Percentiles rank a stretch among this genome's conserved stretches.
These are phyloP conservation scores for Beauveria medogensis DNA, from an alignment of 2,329 filamentous ascomycete species.

Conservation along the genomic window DNA sequence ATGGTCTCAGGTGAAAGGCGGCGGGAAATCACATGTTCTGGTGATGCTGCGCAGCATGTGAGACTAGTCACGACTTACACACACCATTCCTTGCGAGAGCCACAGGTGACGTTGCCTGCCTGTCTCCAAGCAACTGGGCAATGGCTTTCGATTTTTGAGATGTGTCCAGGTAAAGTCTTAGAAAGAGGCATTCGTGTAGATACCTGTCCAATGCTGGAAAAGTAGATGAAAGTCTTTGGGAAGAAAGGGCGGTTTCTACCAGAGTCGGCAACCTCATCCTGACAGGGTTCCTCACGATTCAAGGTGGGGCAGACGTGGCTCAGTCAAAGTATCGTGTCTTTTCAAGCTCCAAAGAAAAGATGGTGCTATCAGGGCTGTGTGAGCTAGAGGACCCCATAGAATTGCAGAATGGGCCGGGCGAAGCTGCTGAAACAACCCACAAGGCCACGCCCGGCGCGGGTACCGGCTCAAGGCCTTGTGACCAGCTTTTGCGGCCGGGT, in stretches of 20 bases:
- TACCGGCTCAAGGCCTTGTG: not conserved
- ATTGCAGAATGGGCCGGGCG: constrained; percentile 6
- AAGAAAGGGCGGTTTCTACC: no score
- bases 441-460: not conserved
- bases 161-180: no score
- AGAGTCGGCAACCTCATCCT: not conserved
- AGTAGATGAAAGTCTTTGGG: not conserved
- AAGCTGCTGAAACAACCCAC: not conserved
- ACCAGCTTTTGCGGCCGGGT: constrained; percentile 1
- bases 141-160: not conserved
- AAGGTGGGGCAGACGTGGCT: not conserved
- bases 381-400: not conserved
- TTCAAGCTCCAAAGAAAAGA: not conserved
- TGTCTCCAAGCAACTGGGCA: not conserved
- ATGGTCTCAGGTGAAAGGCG: not conserved
- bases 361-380: no score
- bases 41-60: not conserved
- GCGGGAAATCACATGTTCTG: constrained; percentile 5
- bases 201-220: not conserved
- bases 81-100: not conserved
- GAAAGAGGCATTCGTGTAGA: not conserved
- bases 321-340: not conserved
- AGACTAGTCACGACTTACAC: constrained; percentile 3
- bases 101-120: not conserved
- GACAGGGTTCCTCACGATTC: not conserved